A percentile compares a stretch with the other conserved stretches of the same genome.
Evolutionary conservation across 2,329 filamentous ascomycete species (phyloP).

Genomic region (Penicillium corylophilum): DNA sequence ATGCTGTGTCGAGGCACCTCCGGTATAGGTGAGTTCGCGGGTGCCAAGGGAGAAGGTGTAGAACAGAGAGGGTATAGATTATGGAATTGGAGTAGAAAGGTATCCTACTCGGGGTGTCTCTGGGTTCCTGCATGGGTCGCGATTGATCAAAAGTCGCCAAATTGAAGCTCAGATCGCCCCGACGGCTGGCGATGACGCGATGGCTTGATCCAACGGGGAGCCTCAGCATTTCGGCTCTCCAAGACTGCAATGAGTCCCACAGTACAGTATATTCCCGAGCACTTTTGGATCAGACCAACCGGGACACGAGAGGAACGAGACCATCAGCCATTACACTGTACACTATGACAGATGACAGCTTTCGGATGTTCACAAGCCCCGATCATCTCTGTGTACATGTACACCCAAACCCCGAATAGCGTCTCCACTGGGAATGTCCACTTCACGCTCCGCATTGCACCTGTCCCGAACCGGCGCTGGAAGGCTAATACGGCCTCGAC

Average conservation of each 20-base stretch:
- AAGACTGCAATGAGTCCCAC: no score
- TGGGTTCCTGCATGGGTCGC: conserved; percentile 1
- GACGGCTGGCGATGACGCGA: conserved; percentile 18
- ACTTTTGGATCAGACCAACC: neutral
- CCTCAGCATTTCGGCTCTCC: conserved; percentile 12
- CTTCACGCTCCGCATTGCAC: conserved; percentile 5
- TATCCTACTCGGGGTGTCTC: neutral
- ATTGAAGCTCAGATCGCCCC: conserved; percentile 19
- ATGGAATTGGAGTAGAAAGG: no score
- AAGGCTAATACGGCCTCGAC: conserved; percentile 11
- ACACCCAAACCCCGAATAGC: neutral
- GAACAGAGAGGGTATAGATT: no score
- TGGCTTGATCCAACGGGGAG: conserved; percentile 17
- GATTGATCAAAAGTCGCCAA: neutral
- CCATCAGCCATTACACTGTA: no score
- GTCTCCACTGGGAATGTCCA: conserved; percentile 11
- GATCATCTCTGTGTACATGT: neutral
- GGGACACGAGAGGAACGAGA: no score
- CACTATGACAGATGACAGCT: no score
- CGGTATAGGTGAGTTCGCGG: no score
- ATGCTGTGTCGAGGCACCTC: no score
- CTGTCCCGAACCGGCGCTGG: conserved; percentile 8
- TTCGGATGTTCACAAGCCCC: no score
- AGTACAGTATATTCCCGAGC: neutral
- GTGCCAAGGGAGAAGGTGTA: no score